Evolutionary conservation across 805 yeast genomes (phyloP).

Genomic region (Ogataea nakhonphanomensis): DNA sequence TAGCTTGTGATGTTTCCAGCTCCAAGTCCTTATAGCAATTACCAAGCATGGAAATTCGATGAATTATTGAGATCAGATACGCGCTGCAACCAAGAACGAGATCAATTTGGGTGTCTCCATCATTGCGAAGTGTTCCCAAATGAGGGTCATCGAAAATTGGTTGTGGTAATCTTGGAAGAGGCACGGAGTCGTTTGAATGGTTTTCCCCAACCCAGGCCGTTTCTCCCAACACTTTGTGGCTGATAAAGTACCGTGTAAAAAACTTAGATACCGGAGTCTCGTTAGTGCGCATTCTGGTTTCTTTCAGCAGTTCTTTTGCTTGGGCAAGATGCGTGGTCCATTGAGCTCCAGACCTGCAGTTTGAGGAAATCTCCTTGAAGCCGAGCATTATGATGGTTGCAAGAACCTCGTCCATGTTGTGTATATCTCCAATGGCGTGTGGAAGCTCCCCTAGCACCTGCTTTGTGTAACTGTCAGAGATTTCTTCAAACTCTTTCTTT

Average conservation of each 20-base stretch:
- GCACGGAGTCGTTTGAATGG: slow-evolving; percentile 4
- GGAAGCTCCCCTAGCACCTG: slow-evolving; percentile 34
- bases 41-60: slow-evolving; percentile 36
- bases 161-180: not conserved
- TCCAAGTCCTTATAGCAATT: slow-evolving; percentile 35
- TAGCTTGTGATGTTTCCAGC: slow-evolving; percentile 19
- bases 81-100: slow-evolving; percentile 41
- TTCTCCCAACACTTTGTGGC: slow-evolving; percentile 44
- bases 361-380: slow-evolving; percentile 39
- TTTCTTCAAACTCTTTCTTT: slow-evolving; percentile 22
- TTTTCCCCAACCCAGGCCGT: slow-evolving; percentile 36
- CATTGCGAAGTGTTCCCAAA: slow-evolving; percentile 30
- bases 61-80: slow-evolving; percentile 34
- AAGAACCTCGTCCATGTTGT: slow-evolving; percentile 24
- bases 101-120: slow-evolving; percentile 36
- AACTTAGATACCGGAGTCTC: slow-evolving; percentile 35
- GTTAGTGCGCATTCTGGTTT: slow-evolving; percentile 19
- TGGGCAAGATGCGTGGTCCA: slow-evolving; percentile 39
- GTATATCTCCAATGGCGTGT: slow-evolving; percentile 27
- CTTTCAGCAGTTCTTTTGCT: slow-evolving; percentile 22
- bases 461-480: slow-evolving; percentile 28
- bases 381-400: slow-evolving; percentile 40
- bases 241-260: slow-evolving; percentile 37
- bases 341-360: slow-evolving; percentile 36
- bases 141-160: slow-evolving; percentile 26